phyloP scores from a whole-genome alignment of 2,329 filamentous ascomycete genomes.

The Kalaharituber pfeilii region DNA sequence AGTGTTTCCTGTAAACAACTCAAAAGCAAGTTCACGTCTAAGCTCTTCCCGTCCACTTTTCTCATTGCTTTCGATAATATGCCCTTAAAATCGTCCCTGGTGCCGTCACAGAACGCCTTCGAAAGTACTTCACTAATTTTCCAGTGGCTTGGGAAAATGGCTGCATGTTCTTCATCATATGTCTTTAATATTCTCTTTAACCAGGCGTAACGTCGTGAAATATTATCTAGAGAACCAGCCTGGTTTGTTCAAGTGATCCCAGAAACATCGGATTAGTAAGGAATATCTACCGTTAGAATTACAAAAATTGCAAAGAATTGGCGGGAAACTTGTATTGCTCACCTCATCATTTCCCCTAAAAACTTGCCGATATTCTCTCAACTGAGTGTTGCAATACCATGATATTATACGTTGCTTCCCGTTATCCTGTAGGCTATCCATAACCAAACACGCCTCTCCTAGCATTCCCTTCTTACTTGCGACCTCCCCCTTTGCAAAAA shows the following conservation, averaged over 20 bases:
- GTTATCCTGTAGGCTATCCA: constrained; percentile 83
- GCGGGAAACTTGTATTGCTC: neutral
- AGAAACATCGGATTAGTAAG: neutral
- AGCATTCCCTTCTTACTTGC: constrained; percentile 50
- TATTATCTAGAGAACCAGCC: constrained; percentile 90
- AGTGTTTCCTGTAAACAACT: constrained; percentile 87
- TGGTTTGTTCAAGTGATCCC: constrained; percentile 16
- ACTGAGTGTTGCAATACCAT: constrained; percentile 96
- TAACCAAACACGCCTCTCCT: constrained; percentile 75
- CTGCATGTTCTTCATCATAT: constrained; percentile 81
- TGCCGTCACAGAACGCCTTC: constrained; percentile 87
- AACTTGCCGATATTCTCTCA: constrained; percentile 87
- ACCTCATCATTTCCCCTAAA: constrained; percentile 86
- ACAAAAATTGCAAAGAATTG: constrained; percentile 1
- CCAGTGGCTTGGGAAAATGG: constrained; percentile 77
- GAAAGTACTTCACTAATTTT: constrained; percentile 77
- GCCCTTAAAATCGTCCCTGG: constrained; percentile 82
- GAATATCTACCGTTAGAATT: neutral
- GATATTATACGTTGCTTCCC: constrained; percentile 67
- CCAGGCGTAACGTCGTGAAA: constrained; percentile 86
- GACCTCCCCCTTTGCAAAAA: constrained; percentile 79
- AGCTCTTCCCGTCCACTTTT: constrained; percentile 52
- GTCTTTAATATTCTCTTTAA: constrained; percentile 90
- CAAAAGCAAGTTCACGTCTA: constrained; percentile 78
- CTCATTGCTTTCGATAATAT: constrained; percentile 81